Base-by-base conservation (phyloP, 2,329 filamentous ascomycete species). In the Neofusicoccum parvum region DNA sequence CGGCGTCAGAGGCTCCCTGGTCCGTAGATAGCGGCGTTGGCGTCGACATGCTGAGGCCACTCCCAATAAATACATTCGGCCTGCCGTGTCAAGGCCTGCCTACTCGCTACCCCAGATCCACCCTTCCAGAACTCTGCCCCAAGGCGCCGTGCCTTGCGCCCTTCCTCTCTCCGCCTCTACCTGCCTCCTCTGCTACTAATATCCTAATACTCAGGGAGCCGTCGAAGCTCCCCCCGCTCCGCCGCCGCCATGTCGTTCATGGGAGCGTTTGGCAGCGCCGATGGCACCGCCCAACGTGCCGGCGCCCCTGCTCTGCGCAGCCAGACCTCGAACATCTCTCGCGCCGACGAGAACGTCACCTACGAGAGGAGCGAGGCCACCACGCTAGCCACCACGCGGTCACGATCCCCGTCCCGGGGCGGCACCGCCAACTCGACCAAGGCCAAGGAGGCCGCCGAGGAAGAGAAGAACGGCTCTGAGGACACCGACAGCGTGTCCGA, bases 401-500 rank as follows among this genome's bases (percentile, higher is more conserved):
- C 54, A 36, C 54, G 54, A 14, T 67, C 14, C 65, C 72, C 6
- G 67, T 69, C 27, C 72, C 73, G 51, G 71, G 72, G 20, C 67
- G 68, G 17, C 69, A 69, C 62, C 66, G 69, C 27, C 64, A 72
- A 48, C 66, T 69, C 53, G 54, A 67, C 23, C 20, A 75, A 54
- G 41, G 37, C 49, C 46, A 43, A 41, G 32, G 63, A 65, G 5
- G 67, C 68, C 14, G 67, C 68, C 1, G 69, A 69, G 48, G 72
- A 66, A n/a, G 70, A 71, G 59, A 71, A 69, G 56, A 69, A 71
- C 41, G 69, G 68, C 39, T 68, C 68, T 1, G 66, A 65, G 20
- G 68, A 69, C 39, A 68, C 69, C 2, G 68, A 70, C 41, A 71
- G 74, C 64, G 67, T 68, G 50, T 66, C 63, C 2, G 68, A 72